Base-by-base conservation (phyloP, 495 filamentous ascomycete genomes). In the Sordaria brevicollis region DNA sequence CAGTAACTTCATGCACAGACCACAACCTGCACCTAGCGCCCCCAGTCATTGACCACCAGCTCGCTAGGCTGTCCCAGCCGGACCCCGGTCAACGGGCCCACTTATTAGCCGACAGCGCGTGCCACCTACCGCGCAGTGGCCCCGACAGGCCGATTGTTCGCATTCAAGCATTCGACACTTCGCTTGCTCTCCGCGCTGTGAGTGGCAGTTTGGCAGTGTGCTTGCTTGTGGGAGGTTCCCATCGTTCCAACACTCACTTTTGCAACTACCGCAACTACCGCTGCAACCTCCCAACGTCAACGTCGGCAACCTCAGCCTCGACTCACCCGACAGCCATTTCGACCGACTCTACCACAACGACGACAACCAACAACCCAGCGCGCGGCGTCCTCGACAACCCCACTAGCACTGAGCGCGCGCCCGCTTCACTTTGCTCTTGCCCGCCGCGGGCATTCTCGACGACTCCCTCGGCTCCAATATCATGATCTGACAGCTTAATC, bases 401-500 rank as follows among this genome's bases (percentile, higher is more conserved):
- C 49, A 62, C 49, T n/a, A n/a, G n/a, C 49, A 31, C 21, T 29
- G 49, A 62, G 33, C 19, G 21, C 49, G 49, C 49, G 49, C 49
- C 25, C 33, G 49, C 25, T 17, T 25, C 25, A 62, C 25, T 62
- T 31, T 62, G 49, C 49, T 62, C 49, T 13, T n/a, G n/a, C 49
- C 49, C 49, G 49, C 49, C 49, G 49, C 49, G 25, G 25, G 49
- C 49, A 62, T 62, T 62, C 13, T 10, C 15, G 57, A 35, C 35
- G 31, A 8, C 57, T 19, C 15, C 17, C 37, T 54, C n/a, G 21
- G 11, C 35, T 15, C 15, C 34, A 19, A 54, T 74, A 71, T 68
- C 71, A 76, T 76, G 72, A 77, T 71, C 69, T 74, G 68, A 73
- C 37, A 34, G 29, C 25, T 31, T 38, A 35, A 35, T 65, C 38